Evolutionary conservation across 192 early-diverging fungal species (phyloP).

Genomic region (Entomortierella parvispora): DNA sequence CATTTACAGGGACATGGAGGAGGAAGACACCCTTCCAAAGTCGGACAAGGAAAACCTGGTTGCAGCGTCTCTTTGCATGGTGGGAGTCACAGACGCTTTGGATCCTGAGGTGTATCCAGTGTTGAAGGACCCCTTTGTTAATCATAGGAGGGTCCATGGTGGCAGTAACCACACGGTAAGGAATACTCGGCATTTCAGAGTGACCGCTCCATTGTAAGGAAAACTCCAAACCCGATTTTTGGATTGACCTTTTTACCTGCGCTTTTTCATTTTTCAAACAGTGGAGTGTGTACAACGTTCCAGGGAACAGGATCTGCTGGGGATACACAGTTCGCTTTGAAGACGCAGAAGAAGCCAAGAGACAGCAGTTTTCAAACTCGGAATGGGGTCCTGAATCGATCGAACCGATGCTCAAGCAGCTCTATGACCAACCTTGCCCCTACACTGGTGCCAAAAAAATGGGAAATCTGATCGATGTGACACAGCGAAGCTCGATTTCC

Average conservation of each 20-base stretch:
- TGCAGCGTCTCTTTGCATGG: background rate
- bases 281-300: background rate
- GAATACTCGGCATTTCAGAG: no score
- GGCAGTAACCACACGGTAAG: no score
- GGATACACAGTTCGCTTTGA: background rate
- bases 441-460: background rate
- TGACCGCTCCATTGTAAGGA: no score
- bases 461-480: slow-evolving; percentile 1
- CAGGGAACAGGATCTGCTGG: slow-evolving; percentile 6
- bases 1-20: background rate
- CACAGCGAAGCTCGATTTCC: background rate
- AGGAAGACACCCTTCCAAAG: background rate
- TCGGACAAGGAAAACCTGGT: background rate
- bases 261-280: background rate
- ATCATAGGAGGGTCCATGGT: background rate
- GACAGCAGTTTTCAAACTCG: background rate
- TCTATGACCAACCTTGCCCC: background rate
- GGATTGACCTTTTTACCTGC: no score
- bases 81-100: background rate
- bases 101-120: background rate
- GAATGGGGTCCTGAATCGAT: background rate
- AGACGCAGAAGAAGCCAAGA: background rate
- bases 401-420: background rate
- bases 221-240: no score
- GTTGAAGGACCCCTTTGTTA: background rate